These are phyloP conservation scores for Athelia psychrophila DNA, from an alignment of 1,284 basidiomycete species.

Conservation along the genomic window DNA sequence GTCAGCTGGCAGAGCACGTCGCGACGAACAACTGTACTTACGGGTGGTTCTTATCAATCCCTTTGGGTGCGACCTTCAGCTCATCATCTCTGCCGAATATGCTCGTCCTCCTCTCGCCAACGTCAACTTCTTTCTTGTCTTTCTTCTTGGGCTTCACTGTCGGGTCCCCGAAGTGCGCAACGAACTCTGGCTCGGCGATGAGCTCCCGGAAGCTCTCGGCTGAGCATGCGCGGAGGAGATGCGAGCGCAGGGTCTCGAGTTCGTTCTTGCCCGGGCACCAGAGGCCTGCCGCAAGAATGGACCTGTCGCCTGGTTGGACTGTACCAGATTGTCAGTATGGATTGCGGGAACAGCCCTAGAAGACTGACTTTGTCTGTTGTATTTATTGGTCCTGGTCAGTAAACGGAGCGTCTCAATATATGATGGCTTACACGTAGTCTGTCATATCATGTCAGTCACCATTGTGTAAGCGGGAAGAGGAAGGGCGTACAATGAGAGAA, in stretches of 20 bases:
- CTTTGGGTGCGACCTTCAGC: conserved; percentile 86
- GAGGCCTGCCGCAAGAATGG: conserved; percentile 73
- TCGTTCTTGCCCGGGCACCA: conserved; percentile 87
- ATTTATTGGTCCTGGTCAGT: neutral
- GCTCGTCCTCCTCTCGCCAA: conserved; percentile 53
- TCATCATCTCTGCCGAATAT: conserved; percentile 83
- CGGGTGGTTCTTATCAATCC: conserved; percentile 80
- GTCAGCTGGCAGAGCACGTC: neutral
- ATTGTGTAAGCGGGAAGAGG: no score
- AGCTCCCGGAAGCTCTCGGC: conserved; percentile 62
- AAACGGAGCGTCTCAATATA: no score
- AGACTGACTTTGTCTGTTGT: conserved; percentile 4
- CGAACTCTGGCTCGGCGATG: conserved; percentile 67
- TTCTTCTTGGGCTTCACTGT: conserved; percentile 50
- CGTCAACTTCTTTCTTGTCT: neutral
- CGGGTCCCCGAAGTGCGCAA: conserved; percentile 70
- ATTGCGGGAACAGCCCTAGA: neutral
- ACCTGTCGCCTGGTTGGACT: conserved; percentile 73
- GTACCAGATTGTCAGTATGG: conserved; percentile 1
- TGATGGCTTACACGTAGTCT: neutral
- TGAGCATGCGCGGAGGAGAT: conserved; percentile 61
- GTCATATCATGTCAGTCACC: conserved; percentile 5
- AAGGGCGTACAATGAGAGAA: conserved; percentile 68
- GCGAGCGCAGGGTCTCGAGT: conserved; percentile 67
- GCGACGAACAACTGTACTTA: conserved; percentile 24